A percentile compares a stretch with the other conserved stretches of the same genome.
These are phyloP conservation scores for Cafeteria roenbergensis DNA, from an alignment of 108 stramenopile species.

Conservation along the genomic window DNA sequence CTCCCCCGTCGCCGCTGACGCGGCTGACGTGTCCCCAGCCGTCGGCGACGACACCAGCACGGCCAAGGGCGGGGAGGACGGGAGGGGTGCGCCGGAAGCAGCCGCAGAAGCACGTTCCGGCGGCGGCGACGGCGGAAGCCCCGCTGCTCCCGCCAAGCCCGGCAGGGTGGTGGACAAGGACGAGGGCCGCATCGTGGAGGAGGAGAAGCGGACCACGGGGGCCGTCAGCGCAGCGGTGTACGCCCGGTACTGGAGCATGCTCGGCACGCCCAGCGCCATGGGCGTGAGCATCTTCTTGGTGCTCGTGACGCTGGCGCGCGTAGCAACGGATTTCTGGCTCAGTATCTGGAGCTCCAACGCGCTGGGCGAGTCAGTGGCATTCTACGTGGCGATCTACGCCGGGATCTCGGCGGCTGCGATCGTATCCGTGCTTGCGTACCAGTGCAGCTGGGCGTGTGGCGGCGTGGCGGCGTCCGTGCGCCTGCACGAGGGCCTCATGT, in stretches of 20 bases:
- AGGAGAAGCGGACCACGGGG: constrained; percentile 59
- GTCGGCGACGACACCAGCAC: too few species aligned
- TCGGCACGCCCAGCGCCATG: constrained; percentile 48
- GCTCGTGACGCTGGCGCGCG: constrained; percentile 4
- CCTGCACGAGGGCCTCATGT: constrained; percentile 63
- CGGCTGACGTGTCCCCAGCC: too few species aligned
- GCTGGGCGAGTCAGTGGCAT: not conserved
- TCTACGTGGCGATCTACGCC: constrained; percentile 2
- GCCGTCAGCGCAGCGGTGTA: constrained; percentile 58
- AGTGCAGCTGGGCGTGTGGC: not conserved
- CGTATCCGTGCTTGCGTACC: constrained; percentile 3
- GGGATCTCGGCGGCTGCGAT: constrained; percentile 14
- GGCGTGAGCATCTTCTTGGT: constrained; percentile 47
- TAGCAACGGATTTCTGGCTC: constrained; percentile 6
- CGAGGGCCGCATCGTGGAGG: constrained; percentile 36
- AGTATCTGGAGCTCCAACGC: constrained; percentile 2
- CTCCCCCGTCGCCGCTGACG: too few species aligned
- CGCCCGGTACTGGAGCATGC: constrained; percentile 53
- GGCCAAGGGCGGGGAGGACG: too few species aligned
- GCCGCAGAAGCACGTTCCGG: too few species aligned
- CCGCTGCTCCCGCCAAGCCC: too few species aligned
- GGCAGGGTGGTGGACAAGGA: constrained; percentile 6
- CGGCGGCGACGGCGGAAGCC: too few species aligned
- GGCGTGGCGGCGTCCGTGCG: constrained; percentile 48
- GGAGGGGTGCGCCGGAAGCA: too few species aligned